Conservation (phyloP, 83 land plant genomes). For the Thuja plicata region DNA sequence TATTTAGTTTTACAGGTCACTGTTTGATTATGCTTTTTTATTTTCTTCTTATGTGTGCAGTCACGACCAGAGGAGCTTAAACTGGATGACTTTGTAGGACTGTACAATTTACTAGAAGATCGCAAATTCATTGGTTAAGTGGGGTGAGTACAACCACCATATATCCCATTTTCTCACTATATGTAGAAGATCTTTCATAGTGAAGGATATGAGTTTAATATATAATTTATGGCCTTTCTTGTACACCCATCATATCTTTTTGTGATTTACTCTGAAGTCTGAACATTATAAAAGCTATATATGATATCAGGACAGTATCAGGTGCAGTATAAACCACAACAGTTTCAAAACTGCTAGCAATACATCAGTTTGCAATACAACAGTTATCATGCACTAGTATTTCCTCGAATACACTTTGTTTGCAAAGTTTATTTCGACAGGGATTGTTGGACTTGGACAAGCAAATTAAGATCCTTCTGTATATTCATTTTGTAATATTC, state of each 20-base stretch:
- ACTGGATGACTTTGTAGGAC: slow-evolving; percentile 81
- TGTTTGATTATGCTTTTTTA: neutral
- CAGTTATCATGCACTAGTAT: neutral
- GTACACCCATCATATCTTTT: neutral
- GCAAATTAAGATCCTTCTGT: neutral
- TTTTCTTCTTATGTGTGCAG: slow-evolving; percentile 43
- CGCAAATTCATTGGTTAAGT: neutral
- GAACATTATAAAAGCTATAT: no score
- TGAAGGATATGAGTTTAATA: neutral
- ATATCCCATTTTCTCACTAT: no score
- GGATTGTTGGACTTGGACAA: neutral
- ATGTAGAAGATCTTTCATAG: no score
- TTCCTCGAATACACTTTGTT: neutral
- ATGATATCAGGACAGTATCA: neutral
- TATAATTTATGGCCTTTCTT: neutral
- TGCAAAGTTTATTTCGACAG: neutral
- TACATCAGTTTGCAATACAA: neutral
- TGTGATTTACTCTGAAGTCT: neutral
- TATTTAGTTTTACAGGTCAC: neutral
- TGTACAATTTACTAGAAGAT: slow-evolving; percentile 36
- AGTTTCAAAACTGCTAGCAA: neutral
- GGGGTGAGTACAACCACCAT: neutral
- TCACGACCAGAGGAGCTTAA: slow-evolving; percentile 88
- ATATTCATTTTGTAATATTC: no score
- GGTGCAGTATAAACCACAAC: neutral